Base-by-base conservation (phyloP, 2,329 filamentous ascomycete genomes). In the Aspergillus caelatus region DNA sequence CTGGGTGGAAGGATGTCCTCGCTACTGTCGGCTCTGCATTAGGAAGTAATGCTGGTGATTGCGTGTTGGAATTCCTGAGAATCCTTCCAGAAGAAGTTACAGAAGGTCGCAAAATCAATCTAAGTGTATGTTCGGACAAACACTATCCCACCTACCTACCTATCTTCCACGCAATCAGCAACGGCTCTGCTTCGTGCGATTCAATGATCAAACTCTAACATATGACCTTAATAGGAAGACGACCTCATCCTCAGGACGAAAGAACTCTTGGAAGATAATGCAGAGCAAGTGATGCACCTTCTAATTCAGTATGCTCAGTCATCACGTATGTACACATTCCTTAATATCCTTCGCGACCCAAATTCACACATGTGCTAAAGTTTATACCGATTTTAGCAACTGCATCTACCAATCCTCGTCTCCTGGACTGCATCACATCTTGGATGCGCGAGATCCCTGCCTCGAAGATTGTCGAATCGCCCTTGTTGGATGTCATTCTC, bases 71-170 rank as follows among this genome's bases (percentile, higher is more conserved):
- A 79, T 99, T 99, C 79, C 85, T 99, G 69, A 93, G 93, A 79
- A 94, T 99, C 73, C 89, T 99, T 69, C 95, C 95, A 62, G 95
- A 99, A 85, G 95, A 99, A 86, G 95, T 99, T 76, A 98, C 92
- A 72, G 94, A 99, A 86, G 95, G 95, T 82, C 93, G 95, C 82
- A 99, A 98, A 84, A 97, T 99, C 86, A 97, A 93, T 86, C 87
- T 99, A 82, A 94, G 93, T 88, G 94, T 97, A 95, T 84, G 93
- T 94, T 86, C 89, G 90, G 90, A 83, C 84, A 62, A 48, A 62
- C 63, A 65, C 23, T 59, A 64, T 50, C 61, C 65, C 64, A 68
- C 61, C 75, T 77, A 78, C 67, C 53, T 83, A 83, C 78, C 80
- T 70, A 73, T 72, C 76, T 72, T 34, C 74, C 70, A 69, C 75